Conservation (phyloP, 2,329 filamentous ascomycete species). For the Dendryphion nanum region DNA sequence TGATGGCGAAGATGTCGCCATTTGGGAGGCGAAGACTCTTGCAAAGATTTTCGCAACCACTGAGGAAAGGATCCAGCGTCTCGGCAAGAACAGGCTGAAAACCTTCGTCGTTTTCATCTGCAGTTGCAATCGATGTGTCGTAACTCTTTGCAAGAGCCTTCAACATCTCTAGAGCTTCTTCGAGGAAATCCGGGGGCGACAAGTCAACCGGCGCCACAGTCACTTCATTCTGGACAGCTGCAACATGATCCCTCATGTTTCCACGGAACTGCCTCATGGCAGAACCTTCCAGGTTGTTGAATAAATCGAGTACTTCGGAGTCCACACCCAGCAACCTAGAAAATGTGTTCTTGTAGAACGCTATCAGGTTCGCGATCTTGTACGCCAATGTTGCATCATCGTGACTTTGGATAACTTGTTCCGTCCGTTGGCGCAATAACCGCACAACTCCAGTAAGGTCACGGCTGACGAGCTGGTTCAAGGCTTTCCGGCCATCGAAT, state of each 20-base stretch:
- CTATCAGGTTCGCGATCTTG: constrained; percentile 83
- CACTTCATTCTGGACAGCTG: constrained; percentile 70
- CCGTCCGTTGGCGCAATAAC: constrained; percentile 82
- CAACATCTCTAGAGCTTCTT: constrained; percentile 76
- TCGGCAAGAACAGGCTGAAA: constrained; percentile 76
- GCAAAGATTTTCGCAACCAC: constrained; percentile 69
- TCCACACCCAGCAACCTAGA: constrained; percentile 69
- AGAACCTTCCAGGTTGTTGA: constrained; percentile 68
- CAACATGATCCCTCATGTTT: constrained; percentile 76
- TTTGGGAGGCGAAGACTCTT: constrained; percentile 59
- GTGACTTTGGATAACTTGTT: constrained; percentile 89
- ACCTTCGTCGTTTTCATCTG: constrained; percentile 59
- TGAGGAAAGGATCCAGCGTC: constrained; percentile 82
- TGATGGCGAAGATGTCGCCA: constrained; percentile 68
- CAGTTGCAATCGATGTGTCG: constrained; percentile 69
- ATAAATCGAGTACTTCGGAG: constrained; percentile 69
- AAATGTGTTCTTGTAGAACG: constrained; percentile 87
- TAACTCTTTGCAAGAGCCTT: constrained; percentile 80
- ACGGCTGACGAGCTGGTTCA: constrained; percentile 83
- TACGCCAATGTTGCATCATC: constrained; percentile 87
- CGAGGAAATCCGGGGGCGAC: constrained; percentile 74
- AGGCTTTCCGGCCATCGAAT: constrained; percentile 78
- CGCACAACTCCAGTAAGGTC: constrained; percentile 78
- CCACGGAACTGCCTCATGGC: constrained; percentile 80
- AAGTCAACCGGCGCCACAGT: constrained; percentile 70